These are phyloP conservation scores for Tylopilus felleus DNA, from an alignment of 768 basidiomycete species.

Conservation along the genomic window DNA sequence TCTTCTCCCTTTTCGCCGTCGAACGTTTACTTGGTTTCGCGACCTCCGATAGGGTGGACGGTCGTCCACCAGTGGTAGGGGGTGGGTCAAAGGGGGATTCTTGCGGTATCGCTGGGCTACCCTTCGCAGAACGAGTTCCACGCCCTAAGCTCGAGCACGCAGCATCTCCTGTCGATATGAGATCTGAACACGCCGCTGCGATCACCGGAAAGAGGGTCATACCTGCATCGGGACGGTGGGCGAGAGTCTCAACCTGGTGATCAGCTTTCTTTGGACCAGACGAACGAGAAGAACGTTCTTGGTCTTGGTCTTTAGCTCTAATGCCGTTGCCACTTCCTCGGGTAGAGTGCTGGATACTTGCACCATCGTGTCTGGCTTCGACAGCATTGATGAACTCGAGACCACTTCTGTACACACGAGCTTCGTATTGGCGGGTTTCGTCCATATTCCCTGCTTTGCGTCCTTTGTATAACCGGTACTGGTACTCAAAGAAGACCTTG, in stretches of 20 bases:
- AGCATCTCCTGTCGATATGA: not conserved
- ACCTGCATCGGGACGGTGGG: slow-evolving; percentile 9
- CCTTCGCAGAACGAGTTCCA: not conserved
- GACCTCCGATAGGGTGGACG: not conserved
- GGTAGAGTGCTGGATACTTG: not conserved
- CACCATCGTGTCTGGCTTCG: not conserved
- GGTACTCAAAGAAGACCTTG: slow-evolving; percentile 22
- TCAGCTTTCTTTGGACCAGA: not conserved
- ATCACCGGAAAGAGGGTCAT: not conserved
- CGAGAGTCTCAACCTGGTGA: not conserved
- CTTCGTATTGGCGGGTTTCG: not conserved
- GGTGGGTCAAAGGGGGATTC: not conserved
- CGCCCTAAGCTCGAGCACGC: not conserved
- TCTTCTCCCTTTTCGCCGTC: not conserved
- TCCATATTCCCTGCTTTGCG: not conserved
- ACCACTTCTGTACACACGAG: slow-evolving; percentile 1
- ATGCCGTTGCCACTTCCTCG: not conserved
- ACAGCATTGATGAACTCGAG: slow-evolving; percentile 2
- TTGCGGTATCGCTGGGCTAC: not conserved
- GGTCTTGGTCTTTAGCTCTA: not conserved
- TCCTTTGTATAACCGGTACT: slow-evolving; percentile 1
- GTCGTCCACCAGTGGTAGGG: not conserved
- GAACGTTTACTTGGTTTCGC: not conserved
- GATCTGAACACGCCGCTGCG: not conserved
- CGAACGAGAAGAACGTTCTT: not conserved